Percentiles rank a stretch among this genome's conserved stretches.
Evolutionary conservation across 73 alveolate species (phyloP).

Genomic region (Paramecium primaurelia): DNA sequence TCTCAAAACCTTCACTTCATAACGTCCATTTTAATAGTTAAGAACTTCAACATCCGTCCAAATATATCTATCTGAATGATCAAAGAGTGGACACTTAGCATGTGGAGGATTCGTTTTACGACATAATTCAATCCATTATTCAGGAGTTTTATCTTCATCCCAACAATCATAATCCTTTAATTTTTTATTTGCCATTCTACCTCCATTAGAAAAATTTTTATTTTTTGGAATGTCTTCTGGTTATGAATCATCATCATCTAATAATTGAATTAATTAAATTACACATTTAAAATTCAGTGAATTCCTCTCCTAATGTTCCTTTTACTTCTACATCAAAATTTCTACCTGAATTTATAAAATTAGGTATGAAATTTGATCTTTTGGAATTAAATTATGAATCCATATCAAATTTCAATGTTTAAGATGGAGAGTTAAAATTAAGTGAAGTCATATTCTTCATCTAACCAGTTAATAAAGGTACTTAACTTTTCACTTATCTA

Average conservation of each 20-base stretch:
- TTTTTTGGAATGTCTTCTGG: slow-evolving; percentile 50
- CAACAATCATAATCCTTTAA: slow-evolving; percentile 61
- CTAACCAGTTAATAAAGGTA: not conserved
- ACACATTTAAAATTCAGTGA: slow-evolving; percentile 29
- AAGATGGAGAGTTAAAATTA: not conserved
- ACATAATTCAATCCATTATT: slow-evolving; percentile 40
- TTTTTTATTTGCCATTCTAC: slow-evolving; percentile 50
- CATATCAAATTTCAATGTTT: not conserved
- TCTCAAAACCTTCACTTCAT: slow-evolving; percentile 9
- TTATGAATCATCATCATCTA: slow-evolving; percentile 12
- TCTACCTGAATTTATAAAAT: not conserved
- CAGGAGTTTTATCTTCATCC: slow-evolving; percentile 64
- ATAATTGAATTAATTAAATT: not conserved
- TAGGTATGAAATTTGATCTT: slow-evolving; percentile 23
- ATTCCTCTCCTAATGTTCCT: slow-evolving; percentile 45
- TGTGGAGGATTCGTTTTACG: slow-evolving; percentile 34
- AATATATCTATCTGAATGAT: not conserved
- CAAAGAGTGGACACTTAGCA: slow-evolving; percentile 51
- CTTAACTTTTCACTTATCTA: not conserved
- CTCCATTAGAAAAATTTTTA: slow-evolving; percentile 50
- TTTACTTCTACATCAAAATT: slow-evolving; percentile 6
- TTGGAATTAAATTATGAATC: not conserved
- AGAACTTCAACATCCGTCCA: slow-evolving; percentile 61
- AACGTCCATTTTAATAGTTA: slow-evolving; percentile 22
- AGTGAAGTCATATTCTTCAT: not conserved